Evolutionary conservation across 768 basidiomycete species (phyloP).

Genomic region (Calvatia gigantea): DNA sequence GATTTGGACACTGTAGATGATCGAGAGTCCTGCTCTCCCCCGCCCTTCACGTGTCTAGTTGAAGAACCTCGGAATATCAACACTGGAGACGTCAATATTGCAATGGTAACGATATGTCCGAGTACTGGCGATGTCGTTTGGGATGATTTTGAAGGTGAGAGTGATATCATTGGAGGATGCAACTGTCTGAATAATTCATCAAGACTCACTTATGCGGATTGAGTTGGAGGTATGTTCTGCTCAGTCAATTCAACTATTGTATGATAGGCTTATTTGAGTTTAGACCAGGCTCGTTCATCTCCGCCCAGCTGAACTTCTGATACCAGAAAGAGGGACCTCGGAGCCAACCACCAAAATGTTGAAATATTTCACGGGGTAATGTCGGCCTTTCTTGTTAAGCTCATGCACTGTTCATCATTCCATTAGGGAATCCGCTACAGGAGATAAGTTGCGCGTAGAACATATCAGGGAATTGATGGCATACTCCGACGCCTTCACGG

Average conservation of each 20-base stretch:
- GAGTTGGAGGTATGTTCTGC: slow-evolving; percentile 71
- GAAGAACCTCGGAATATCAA: slow-evolving; percentile 43
- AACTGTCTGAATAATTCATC: neutral
- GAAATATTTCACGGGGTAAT: slow-evolving; percentile 62
- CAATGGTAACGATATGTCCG: slow-evolving; percentile 77
- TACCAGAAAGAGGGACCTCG: slow-evolving; percentile 58
- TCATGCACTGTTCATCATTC: slow-evolving; percentile 5
- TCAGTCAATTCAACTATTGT: neutral
- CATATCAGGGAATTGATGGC: slow-evolving; percentile 48
- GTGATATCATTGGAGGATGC: neutral
- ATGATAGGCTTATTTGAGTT: neutral
- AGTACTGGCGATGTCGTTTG: slow-evolving; percentile 92
- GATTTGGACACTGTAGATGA: slow-evolving; percentile 68
- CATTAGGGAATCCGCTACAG: slow-evolving; percentile 33
- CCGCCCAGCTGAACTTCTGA: slow-evolving; percentile 76
- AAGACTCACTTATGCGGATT: slow-evolving; percentile 79
- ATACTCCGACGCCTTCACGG: slow-evolving; percentile 69
- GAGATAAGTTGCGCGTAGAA: slow-evolving; percentile 58
- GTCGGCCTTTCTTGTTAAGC: slow-evolving; percentile 1
- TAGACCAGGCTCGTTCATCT: slow-evolving; percentile 87
- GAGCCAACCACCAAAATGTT: slow-evolving; percentile 75
- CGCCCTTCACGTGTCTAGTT: slow-evolving; percentile 71
- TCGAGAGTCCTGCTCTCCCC: slow-evolving; percentile 49
- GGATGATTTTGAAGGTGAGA: slow-evolving; percentile 82
- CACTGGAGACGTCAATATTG: slow-evolving; percentile 45